Evolutionary conservation across 805 yeast species (phyloP), one percentile per base, ranked within the genome.

Genomic region (Kuraishia floccosa): DNA sequence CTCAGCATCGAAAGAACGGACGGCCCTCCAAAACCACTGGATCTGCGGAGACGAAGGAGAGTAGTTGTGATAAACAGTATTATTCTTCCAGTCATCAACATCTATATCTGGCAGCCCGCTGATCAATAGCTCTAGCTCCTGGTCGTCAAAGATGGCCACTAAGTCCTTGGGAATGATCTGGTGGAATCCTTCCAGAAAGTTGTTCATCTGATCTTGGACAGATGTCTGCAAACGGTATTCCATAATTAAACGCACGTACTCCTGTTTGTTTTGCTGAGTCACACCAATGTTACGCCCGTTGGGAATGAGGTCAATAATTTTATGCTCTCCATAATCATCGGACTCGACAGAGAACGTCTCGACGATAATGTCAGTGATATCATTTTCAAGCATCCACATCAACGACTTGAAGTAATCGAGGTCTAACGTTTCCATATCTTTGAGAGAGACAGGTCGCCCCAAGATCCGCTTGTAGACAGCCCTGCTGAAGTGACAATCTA

Each of bases 21-120:
- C 96, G 1, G 96, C 95, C 49, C 96, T 67, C 99, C 99, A 91
- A 58, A 91, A 91, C 83, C 96, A 89, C 47, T 80, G 86, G 34
- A 91, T 77, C 49, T 87, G 96, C 19, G 83, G 75, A 2, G 94
- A 82, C 2, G 82, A 67, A 1, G 87, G 67, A 0, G 85, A 70
- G 51, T 89, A 91, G 49, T 86, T 89, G 29, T 71, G 78, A 54
- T 91, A 80, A 1, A 60, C 64, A 2, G 96, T 72, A 49, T 91
- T 82, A 46, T 74, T 77, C 41, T 82, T 81, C 99, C 99, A 91
- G 49, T 91, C 99, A 42, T 77, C 84, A 14, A 89, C 89, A 56
- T 85, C 95, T 44, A 91, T 86, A 44, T 89, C 96, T 2, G 99
- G 98, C 44, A 91, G 63, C 3, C 99, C 99, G 22, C 94, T 81